Conservation (phyloP, 176 grass and related monocot species). For the Triticum urartu region DNA sequence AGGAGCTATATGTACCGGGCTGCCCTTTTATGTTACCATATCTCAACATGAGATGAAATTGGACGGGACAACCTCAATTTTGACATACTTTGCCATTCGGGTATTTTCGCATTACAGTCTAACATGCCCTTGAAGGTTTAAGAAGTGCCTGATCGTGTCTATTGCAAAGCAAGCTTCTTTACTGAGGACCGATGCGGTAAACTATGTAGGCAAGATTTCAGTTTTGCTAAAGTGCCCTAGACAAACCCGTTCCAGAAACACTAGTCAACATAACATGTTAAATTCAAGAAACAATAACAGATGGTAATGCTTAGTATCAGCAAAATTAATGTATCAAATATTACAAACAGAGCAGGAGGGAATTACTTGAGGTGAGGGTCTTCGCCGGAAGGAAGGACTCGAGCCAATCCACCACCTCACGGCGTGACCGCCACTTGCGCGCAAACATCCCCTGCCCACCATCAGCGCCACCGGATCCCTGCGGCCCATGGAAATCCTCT, state of each 20-base stretch:
- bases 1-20: too few relatives aligned
- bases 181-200: background rate
- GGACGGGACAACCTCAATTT: background rate
- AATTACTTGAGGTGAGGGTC: slow-evolving; percentile 43
- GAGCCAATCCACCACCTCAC: slow-evolving; percentile 96
- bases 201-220: background rate
- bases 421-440: slow-evolving; percentile 88
- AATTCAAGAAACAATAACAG: background rate
- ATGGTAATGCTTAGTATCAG: background rate
- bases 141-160: background rate
- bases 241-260: background rate
- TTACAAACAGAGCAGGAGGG: background rate
- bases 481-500: slow-evolving; percentile 59
- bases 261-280: background rate
- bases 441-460: slow-evolving; percentile 36
- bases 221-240: too few relatives aligned
- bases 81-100: background rate
- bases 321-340: background rate
- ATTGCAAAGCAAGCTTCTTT: background rate
- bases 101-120: background rate
- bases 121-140: background rate
- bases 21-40: background rate
- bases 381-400: slow-evolving; percentile 64
- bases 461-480: slow-evolving; percentile 26
- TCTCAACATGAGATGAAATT: background rate